phyloP scores from a whole-genome alignment of 139 green algal genomes.

The Microglena sp. region DNA sequence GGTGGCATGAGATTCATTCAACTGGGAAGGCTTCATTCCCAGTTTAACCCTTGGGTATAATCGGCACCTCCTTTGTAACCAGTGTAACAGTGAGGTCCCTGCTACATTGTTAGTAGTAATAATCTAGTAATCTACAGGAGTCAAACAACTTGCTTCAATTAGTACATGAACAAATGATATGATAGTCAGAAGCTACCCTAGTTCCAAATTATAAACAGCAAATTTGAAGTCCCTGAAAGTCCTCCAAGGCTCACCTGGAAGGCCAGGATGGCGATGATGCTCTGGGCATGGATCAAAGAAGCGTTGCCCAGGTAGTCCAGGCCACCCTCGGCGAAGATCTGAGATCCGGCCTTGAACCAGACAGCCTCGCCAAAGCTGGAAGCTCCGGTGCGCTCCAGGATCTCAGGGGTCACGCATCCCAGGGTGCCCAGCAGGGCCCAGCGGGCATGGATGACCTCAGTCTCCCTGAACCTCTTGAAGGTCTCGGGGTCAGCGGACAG shows the following conservation, averaged over 20 bases:
- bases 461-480: constrained; percentile 56
- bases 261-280: constrained; percentile 75
- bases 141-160: too few species aligned
- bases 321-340: constrained; percentile 63
- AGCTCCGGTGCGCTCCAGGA: constrained; percentile 3
- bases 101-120: too few species aligned
- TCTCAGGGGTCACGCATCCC: constrained; percentile 50
- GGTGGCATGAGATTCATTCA: too few species aligned
- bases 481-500: constrained; percentile 84
- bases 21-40: too few species aligned
- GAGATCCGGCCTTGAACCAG: constrained; percentile 83
- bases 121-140: too few species aligned
- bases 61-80: too few species aligned
- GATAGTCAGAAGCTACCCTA: too few species aligned
- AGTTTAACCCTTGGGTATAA: too few species aligned
- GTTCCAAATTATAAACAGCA: too few species aligned
- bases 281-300: constrained; percentile 77
- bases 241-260: constrained; percentile 62
- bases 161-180: too few species aligned
- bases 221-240: too few species aligned
- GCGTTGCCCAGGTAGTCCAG: constrained; percentile 63
- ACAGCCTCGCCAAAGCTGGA: constrained; percentile 30
- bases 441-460: constrained; percentile 76
- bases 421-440: constrained; percentile 95
- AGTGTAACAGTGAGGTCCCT: too few species aligned